Evolutionary conservation across 2,329 filamentous ascomycete species (phyloP).

Genomic region (Penicillium paneum): DNA sequence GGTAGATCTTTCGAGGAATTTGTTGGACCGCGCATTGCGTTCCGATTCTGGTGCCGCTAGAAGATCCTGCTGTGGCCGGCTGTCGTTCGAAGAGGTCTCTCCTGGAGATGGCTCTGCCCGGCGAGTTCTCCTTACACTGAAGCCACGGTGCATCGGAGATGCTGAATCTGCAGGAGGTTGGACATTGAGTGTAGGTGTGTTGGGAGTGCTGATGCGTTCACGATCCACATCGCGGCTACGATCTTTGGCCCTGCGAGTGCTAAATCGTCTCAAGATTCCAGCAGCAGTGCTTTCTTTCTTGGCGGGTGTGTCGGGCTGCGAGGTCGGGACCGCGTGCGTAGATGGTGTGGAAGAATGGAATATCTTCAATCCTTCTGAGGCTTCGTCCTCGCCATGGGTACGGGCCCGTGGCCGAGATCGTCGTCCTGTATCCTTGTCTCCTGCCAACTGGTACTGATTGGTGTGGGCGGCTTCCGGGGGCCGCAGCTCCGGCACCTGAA

Average conservation of each 20-base stretch:
- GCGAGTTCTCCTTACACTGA: slow-evolving; percentile 69
- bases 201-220: slow-evolving; percentile 58
- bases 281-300: slow-evolving; percentile 87
- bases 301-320: slow-evolving; percentile 58
- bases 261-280: slow-evolving; percentile 82
- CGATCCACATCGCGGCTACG: slow-evolving; percentile 42
- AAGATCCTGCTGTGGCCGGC: slow-evolving; percentile 71
- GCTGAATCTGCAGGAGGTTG: slow-evolving; percentile 69
- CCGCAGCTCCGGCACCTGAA: slow-evolving; percentile 69
- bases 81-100: slow-evolving; percentile 56
- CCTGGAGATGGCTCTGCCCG: slow-evolving; percentile 54
- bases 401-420: slow-evolving; percentile 79
- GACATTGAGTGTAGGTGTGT: slow-evolving; percentile 74
- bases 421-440: slow-evolving; percentile 81
- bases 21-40: slow-evolving; percentile 58
- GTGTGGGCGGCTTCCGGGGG: slow-evolving; percentile 86
- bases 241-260: slow-evolving; percentile 73
- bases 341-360: slow-evolving; percentile 54
- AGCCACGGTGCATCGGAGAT: slow-evolving; percentile 73
- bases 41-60: slow-evolving; percentile 70
- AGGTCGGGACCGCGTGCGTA: slow-evolving; percentile 50
- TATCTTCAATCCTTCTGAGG: slow-evolving; percentile 68
- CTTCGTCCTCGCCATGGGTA: slow-evolving; percentile 92
- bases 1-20: slow-evolving; percentile 77
- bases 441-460: slow-evolving; percentile 86